Base-by-base conservation (phyloP, 345 rosid genomes). In the Citrus medica region DNA sequence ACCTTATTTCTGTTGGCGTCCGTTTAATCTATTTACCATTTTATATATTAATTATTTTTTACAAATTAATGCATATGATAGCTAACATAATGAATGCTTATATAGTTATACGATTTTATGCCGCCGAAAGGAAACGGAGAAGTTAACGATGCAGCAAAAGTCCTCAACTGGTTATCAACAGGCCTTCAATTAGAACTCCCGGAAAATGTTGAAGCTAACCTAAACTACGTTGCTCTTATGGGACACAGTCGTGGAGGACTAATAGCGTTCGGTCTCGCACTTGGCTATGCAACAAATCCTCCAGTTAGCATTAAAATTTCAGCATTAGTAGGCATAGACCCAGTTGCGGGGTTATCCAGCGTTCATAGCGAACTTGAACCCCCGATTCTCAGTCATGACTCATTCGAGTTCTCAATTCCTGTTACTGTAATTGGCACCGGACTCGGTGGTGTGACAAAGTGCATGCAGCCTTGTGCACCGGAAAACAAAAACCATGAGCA, bases 211-310 rank as follows among this genome's bases (percentile, higher is more conserved):
- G 21, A 55, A 25, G 60, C 73, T 3, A 78, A 84, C 38, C 46
- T 84, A 1, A 9, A 53, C 1, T 64, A 77, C 28, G 46, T 86
- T 9, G 73, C 78, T 27, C 80, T 88, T 4, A 73, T 46, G 32
- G 89, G 90, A 70, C 89, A 86, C 62, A 88, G 89, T 60, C 79
- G 86, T 38, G 87, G 89, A 16, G 89, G 89, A 48, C 67, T 77
- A 71, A 65, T 33, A 9, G 86, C 84, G 6, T 85, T 82, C 58
- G 85, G 84, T 2, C 71, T 88, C 0, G 83, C 85, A 14, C 86
- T 84, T 19, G 86, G 85, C 1, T 69, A 70, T 30, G 70, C 55
- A 12, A 48, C 55, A 48, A 48, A 12, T 14, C 55, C 55, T 48
- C 46, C 46, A 40, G 46, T 40, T 48, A 48, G 40, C 3, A 35